Evolutionary conservation across 805 yeast genomes (phyloP), one percentile per base, ranked within the genome.

Genomic region (Maudiozyma saulgeensis): DNA sequence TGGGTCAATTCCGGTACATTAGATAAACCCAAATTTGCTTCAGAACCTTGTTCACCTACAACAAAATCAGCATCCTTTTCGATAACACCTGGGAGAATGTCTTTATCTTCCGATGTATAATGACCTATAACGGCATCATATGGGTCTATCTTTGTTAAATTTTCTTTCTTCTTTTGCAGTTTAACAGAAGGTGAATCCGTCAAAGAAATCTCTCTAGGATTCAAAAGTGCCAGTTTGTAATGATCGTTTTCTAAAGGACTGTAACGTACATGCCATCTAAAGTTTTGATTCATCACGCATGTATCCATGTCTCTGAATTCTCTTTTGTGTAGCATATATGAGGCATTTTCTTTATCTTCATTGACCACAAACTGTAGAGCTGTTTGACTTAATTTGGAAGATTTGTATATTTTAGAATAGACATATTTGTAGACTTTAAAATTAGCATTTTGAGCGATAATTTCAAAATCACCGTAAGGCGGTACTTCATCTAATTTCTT

Each of bases 241-340:
- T 51, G 55, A 39, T 48, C 51, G 13, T 44, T 47, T 18, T 46
- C 43, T 16, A 47, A 13, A 5, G 49, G 44, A 18, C 47, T 37
- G 40, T 34, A 48, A 2, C 45, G 35, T 13, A 51, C 51, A 41
- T 55, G 53, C 59, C 59, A 56, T 12, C 52, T 42, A 16, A 54
- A 26, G 15, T 44, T 47, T 8, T 21, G 26, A 7, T 50, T 48
- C 15, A 47, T 49, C 13, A 56, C 23, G 11, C 15, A 19, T 6
- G 58, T 46, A 35, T 49, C 49, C 28, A 53, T 45, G 39, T 51
- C 53, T 25, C 53, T 44, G 23, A 50, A 49, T 19, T 45, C 37
- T 25, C 44, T 46, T 13, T 45, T 41, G 9, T 46, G 43, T 18
- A 51, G 21, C 50, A 55, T 37, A 8, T 15, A 28, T 16, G 41